Percentiles rank a stretch among this genome's conserved stretches.
Conservation (phyloP, 2,329 filamentous ascomycete species). For the Ceratocystis cubensis region DNA sequence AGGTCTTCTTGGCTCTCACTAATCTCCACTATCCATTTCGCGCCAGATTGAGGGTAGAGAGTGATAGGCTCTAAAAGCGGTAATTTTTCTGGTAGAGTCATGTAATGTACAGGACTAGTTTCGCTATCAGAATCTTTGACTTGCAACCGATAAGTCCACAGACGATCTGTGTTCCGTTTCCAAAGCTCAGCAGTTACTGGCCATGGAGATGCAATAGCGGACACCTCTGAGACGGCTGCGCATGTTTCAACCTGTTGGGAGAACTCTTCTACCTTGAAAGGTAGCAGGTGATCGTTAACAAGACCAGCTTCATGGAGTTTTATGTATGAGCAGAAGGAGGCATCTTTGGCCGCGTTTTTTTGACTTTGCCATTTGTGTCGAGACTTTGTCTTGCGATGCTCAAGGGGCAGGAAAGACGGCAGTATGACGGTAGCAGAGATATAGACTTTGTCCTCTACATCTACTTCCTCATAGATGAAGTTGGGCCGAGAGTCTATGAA, state of each 20-base stretch:
- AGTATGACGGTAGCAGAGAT: slow-evolving; percentile 53
- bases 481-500: slow-evolving; percentile 56
- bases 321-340: slow-evolving; percentile 67
- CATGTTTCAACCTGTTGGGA: slow-evolving; percentile 30
- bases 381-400: slow-evolving; percentile 44
- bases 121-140: slow-evolving; percentile 29
- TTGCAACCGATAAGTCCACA: slow-evolving; percentile 27
- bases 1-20: slow-evolving; percentile 13
- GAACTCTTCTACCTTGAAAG: slow-evolving; percentile 37
- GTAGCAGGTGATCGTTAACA: slow-evolving; percentile 66
- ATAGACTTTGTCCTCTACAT: not conserved
- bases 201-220: slow-evolving; percentile 38
- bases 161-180: slow-evolving; percentile 24
- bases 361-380: slow-evolving; percentile 54
- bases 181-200: slow-evolving; percentile 33
- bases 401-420: slow-evolving; percentile 54
- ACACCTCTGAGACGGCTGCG: slow-evolving; percentile 29
- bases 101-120: slow-evolving; percentile 30
- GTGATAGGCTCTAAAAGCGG: slow-evolving; percentile 29
- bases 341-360: slow-evolving; percentile 63
- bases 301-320: slow-evolving; percentile 57
- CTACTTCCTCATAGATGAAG: slow-evolving; percentile 44
- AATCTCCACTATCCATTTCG: slow-evolving; percentile 31
- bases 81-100: slow-evolving; percentile 35
- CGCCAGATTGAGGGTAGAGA: slow-evolving; percentile 31